Evolutionary conservation across 2,329 filamentous ascomycete species (phyloP), one percentile per base, ranked within the genome.

Genomic region (Trichoderma atroviride): DNA sequence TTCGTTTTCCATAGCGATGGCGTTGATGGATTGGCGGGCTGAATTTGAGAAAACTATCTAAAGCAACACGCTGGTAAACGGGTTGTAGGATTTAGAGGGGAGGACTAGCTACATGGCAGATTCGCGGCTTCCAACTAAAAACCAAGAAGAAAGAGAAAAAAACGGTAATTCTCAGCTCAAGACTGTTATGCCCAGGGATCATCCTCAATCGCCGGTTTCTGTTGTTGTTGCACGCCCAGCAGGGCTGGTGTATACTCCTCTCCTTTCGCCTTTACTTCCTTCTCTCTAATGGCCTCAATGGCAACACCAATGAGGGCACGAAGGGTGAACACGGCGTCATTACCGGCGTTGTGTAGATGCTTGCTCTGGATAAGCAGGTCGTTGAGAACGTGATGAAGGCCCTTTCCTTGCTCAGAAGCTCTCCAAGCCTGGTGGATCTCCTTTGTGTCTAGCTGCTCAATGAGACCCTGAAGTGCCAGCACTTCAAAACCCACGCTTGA

Each of bases 261-360:
- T 10, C 71, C 73, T 33, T 43, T 66, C 3, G 16, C 37, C 22
- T 71, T 70, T 24, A 71, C 71, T 50, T 74, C 72, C 37, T 73
- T 68, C 66, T 75, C 73, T 37, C 73, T 70, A 10, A 68, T 47
- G 16, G 74, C 69, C 67, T 76, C 74, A 24, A 79, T 47, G 1
- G 77, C 78, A 22, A 81, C 71, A 0, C 76, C 87, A 7, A 97
- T 78, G 84, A 96, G 87, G 9, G 89, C 91, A 71, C 90, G 89
- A 71, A 97, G 80, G 0, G 93, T 95, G 77, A 91, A 96, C 1
- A 89, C 86, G 0, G 94, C 93, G 76, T 97, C 94, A 73, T 97
- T 97, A 1, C 94, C 89, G 0, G 90, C 94, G 75, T 97, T 97
- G 79, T 97, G 94, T n/a, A 95, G 83, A 73, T 91, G 84, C 78